These are phyloP conservation scores for Suillus alpinus DNA, from an alignment of 768 basidiomycete species.

Conservation along the genomic window DNA sequence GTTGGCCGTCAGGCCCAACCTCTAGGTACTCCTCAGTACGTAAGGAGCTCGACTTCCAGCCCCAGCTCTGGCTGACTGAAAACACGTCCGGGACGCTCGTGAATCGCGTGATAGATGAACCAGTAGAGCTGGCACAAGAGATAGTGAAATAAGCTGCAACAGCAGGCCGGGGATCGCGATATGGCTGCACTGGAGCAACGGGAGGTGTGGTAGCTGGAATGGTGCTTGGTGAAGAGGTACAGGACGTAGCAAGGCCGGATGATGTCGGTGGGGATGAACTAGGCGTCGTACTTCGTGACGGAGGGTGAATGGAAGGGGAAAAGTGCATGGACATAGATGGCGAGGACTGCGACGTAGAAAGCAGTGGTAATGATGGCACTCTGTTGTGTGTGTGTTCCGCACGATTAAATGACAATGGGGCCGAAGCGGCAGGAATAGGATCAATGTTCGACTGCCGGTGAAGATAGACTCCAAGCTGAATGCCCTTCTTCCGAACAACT, in stretches of 20 bases:
- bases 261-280: constrained; percentile 24
- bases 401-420: constrained; percentile 38
- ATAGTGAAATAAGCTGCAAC: constrained; percentile 83
- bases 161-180: constrained; percentile 68
- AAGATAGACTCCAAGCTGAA: constrained; percentile 85
- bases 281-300: constrained; percentile 44
- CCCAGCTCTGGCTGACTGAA: constrained; percentile 86
- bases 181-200: constrained; percentile 59
- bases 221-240: constrained; percentile 20
- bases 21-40: constrained; percentile 50
- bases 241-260: constrained; percentile 16
- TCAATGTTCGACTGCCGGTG: constrained; percentile 84
- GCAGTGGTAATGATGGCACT: constrained; percentile 29
- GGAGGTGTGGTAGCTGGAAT: constrained; percentile 44
- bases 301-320: constrained; percentile 46
- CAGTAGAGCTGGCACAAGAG: constrained; percentile 76
- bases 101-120: constrained; percentile 80
- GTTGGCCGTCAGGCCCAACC: constrained; percentile 30
- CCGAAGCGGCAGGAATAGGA: constrained; percentile 70
- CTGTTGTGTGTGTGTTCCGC: constrained; percentile 27
- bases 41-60: constrained; percentile 75
- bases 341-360: constrained; percentile 24
- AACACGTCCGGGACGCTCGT: constrained; percentile 85
- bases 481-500: constrained; percentile 76
- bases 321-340: constrained; percentile 31